phyloP scores from a whole-genome alignment of 768 basidiomycete genomes.

The Hydnomerulius pinastri region DNA sequence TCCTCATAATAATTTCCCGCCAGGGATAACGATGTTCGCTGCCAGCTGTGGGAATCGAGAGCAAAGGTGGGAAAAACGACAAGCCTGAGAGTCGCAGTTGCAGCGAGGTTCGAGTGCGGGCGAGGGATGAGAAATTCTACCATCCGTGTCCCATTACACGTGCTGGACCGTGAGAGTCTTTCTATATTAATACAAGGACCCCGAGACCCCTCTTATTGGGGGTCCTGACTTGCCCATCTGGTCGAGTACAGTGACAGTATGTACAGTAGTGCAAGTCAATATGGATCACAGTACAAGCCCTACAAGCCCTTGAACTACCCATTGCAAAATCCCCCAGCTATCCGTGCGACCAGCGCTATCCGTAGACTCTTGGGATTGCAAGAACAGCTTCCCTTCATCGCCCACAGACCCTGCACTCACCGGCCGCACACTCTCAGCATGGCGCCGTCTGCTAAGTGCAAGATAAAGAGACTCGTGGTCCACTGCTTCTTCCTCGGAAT shows the following conservation, averaged over 20 bases:
- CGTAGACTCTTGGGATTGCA: background rate
- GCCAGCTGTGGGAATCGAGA: constrained; percentile 48
- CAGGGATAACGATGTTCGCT: constrained; percentile 38
- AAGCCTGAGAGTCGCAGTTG: constrained; percentile 27
- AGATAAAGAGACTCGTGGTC: constrained; percentile 41
- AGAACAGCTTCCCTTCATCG: constrained; percentile 3
- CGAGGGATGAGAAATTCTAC: constrained; percentile 23
- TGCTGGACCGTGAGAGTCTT: constrained; percentile 31
- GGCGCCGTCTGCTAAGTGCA: constrained; percentile 33
- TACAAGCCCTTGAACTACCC: background rate
- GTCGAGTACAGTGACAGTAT: too few relatives aligned
- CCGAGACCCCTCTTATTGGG: constrained; percentile 12
- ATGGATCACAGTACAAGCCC: background rate
- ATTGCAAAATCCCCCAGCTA: background rate
- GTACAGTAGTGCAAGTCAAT: too few relatives aligned
- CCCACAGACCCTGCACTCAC: constrained; percentile 8
- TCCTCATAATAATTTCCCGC: constrained; percentile 47
- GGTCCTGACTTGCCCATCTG: too few relatives aligned
- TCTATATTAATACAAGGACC: constrained; percentile 14
- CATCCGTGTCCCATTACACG: constrained; percentile 23
- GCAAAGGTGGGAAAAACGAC: constrained; percentile 48
- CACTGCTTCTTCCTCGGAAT: constrained; percentile 35
- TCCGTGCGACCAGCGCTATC: background rate
- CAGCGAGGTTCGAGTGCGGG: background rate
- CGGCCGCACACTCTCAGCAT: constrained; percentile 31